These are phyloP conservation scores for Raphanus hybrid DNA, from an alignment of 441 rosid genomes.

Conservation along the genomic window DNA sequence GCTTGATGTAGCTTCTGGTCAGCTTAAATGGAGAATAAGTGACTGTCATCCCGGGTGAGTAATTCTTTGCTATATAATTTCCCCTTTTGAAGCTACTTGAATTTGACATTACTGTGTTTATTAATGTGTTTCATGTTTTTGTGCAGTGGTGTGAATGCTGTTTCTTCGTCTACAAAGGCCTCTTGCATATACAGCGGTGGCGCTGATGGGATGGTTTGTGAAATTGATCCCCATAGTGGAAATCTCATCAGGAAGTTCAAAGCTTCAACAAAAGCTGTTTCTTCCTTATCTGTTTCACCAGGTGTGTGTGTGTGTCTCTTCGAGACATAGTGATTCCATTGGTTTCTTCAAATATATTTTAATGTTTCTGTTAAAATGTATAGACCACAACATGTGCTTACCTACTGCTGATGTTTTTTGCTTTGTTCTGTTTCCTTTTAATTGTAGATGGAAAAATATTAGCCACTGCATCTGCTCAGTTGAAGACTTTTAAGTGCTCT, in stretches of 20 bases:
- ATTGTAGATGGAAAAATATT: slow-evolving; percentile 79
- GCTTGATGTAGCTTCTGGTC: slow-evolving; percentile 91
- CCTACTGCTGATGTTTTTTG: slow-evolving; percentile 11
- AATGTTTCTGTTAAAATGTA: neutral
- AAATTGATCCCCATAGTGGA: slow-evolving; percentile 47
- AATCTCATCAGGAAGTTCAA: slow-evolving; percentile 54
- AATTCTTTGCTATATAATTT: too few relatives aligned
- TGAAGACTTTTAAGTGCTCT: slow-evolving; percentile 73
- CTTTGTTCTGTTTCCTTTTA: neutral
- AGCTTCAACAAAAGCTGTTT: slow-evolving; percentile 83
- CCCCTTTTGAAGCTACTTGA: too few relatives aligned
- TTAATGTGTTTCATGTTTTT: slow-evolving; percentile 23
- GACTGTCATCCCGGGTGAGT: slow-evolving; percentile 99
- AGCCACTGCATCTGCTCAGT: slow-evolving; percentile 83
- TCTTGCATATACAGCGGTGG: slow-evolving; percentile 76
- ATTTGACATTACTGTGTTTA: too few relatives aligned
- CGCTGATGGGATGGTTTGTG: slow-evolving; percentile 68
- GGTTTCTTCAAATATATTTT: neutral
- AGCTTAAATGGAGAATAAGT: slow-evolving; percentile 75
- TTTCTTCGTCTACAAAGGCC: slow-evolving; percentile 70
- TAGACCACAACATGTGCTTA: slow-evolving; percentile 4
- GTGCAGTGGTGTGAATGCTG: slow-evolving; percentile 87
- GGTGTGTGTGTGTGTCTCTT: slow-evolving; percentile 43
- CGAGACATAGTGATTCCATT: neutral
- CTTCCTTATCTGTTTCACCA: slow-evolving; percentile 79